Evolutionary conservation across 768 basidiomycete genomes (phyloP).

Genomic region (Serendipita vermifera): DNA sequence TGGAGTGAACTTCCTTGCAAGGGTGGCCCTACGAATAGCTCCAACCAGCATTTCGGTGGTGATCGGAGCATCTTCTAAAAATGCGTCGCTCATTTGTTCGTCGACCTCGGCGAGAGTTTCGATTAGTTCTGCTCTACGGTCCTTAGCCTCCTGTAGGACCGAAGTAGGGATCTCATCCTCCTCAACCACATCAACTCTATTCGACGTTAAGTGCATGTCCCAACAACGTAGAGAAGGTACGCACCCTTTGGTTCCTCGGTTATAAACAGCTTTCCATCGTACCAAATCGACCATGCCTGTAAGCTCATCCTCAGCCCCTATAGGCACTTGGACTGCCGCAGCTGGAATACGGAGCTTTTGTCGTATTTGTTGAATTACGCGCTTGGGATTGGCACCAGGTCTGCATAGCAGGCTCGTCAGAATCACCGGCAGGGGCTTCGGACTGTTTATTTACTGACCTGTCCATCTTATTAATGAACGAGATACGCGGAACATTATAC

Average conservation of each 20-base stretch:
- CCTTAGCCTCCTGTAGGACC: slow-evolving; percentile 57
- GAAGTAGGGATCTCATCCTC: slow-evolving; percentile 78
- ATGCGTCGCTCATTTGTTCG: slow-evolving; percentile 83
- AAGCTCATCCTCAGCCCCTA: slow-evolving; percentile 78
- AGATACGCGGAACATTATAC: slow-evolving; percentile 89
- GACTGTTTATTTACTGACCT: slow-evolving; percentile 34
- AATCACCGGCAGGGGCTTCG: no score
- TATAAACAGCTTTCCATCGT: slow-evolving; percentile 88
- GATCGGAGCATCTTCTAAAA: slow-evolving; percentile 73
- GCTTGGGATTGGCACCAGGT: slow-evolving; percentile 95
- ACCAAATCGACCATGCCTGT: slow-evolving; percentile 89
- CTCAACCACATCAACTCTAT: slow-evolving; percentile 62
- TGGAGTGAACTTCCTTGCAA: slow-evolving; percentile 81
- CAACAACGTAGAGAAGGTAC: slow-evolving; percentile 18
- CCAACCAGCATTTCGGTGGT: slow-evolving; percentile 56
- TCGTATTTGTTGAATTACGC: slow-evolving; percentile 84
- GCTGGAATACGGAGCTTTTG: slow-evolving; percentile 84
- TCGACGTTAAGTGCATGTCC: neutral
- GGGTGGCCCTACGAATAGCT: slow-evolving; percentile 82
- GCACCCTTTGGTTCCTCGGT: slow-evolving; percentile 88
- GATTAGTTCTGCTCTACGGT: slow-evolving; percentile 82
- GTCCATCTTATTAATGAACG: slow-evolving; percentile 99
- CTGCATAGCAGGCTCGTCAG: slow-evolving; percentile 30
- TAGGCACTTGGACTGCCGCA: slow-evolving; percentile 92
- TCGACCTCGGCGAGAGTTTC: slow-evolving; percentile 95